Base-by-base conservation (phyloP, 352 stramenopile species). In the Phytopythium sindhum region DNA sequence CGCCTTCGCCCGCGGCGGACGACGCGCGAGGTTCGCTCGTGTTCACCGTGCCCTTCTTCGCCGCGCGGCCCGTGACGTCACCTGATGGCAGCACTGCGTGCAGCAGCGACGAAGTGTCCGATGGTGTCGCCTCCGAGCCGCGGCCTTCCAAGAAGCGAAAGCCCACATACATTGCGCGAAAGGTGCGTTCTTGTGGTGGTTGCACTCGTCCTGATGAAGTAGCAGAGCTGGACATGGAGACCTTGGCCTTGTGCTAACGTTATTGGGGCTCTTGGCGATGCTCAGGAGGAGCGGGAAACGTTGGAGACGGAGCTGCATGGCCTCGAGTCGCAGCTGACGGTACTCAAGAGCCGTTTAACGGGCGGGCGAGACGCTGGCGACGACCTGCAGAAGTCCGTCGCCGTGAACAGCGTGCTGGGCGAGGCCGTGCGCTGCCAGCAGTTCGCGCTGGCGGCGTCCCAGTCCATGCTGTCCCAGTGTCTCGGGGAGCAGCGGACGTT, bases 261-360 rank as follows among this genome's bases (percentile, higher is more conserved):
- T 29, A 8, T 21, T 17, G 4, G 12, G 28, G 1, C 15, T 9
- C 0, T 15, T 19, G 23, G 24, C 14, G 24, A 12, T 21, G 47
- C 12, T 33, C 9, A 42, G 51, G 31, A 42, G 14, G 51, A 57
- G 28, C 7, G 10, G 28, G 51, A 42, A 12, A 17, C 23, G 35
- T 15, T 61, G 37, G 31, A 61, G 56, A 64, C 78, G 47, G 69
- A 80, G 26, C 68, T 74, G 33, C 57, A 64, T 15, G 39, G 51
- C 2, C 48, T 82, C 4, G 57, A 72, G 65, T 67, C 65, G 45
- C 72, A 82, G 61, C 68, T 82, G 60, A 60, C 60, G 37, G 69
- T 78, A 26, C 65, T 82, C 12, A 66, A 69, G 48, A 58, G 44
- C 8, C 65, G 59, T 29, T 11, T 29, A 4, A 41, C 28, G 5